Base-by-base conservation (phyloP, 805 yeast species). In the Metschnikowia matae region DNA sequence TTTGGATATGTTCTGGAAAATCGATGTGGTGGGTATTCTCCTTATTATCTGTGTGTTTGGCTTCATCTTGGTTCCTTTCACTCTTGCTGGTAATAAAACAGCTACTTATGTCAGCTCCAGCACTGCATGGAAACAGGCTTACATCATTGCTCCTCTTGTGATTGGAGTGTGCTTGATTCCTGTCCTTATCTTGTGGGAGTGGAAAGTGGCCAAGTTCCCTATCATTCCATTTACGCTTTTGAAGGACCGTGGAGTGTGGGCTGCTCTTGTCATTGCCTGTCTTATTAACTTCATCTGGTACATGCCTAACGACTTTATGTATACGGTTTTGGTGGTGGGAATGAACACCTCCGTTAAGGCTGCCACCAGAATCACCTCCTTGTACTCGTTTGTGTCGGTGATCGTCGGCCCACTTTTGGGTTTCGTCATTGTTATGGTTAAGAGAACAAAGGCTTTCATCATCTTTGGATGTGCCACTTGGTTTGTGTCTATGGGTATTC, bases 191-290 rank as follows among this genome's bases (percentile, higher is more conserved):
- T n/a, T 65, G 18, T 85, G 86, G 83, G 94, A 87, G 64, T 52
- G 63, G 26, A 73, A 71, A 52, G 71, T 69, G 53, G 81, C 90
- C 17, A 69, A 63, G 45, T 73, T 77, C 59, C 94, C 95, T n/a
- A 62, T 87, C 40, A 65, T 81, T 17, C 92, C 94, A 17, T 70
- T 71, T 55, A 65, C 71, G 13, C 71, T 84, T 54, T 62, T 87
- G 60, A 80, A 72, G 51, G 87, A 87, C 64, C 79, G 89, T 57
- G 87, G 86, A 54, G 83, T 86, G 32, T 84, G 88, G 85, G 70
- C 88, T 13, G 86, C 91, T n/a, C 60, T 84, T 51, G 60, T 73
- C 31, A 75, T 85, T 54, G 84, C 81, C 2, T 65, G 84, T 50
- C 66, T 85, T 54, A 71, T 84, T 52, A 79, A 84, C 67, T 77